Conservation (phyloP, 2,329 filamentous ascomycete genomes). For the Drechslerella coelobrocha region DNA sequence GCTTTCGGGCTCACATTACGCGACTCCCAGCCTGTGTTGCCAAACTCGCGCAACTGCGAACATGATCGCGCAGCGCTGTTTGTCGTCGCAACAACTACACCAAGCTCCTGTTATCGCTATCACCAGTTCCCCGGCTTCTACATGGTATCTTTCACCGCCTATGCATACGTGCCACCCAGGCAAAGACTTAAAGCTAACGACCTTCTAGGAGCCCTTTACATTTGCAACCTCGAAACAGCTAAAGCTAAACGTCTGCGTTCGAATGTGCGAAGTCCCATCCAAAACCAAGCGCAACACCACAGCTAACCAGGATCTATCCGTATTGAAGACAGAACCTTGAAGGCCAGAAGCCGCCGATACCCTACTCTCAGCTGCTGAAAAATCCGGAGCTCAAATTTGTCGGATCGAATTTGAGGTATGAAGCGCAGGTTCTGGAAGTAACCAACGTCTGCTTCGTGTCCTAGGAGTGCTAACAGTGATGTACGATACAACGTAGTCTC, state of each 20-base stretch:
- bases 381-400: slow-evolving; percentile 82
- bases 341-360: slow-evolving; percentile 75
- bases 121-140: neutral
- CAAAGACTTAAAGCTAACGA: neutral
- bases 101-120: neutral
- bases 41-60: neutral
- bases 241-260: slow-evolving; percentile 64
- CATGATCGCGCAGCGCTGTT: neutral
- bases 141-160: slow-evolving; percentile 20
- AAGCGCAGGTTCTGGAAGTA: neutral
- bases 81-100: neutral
- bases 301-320: slow-evolving; percentile 56
- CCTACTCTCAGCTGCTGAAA: slow-evolving; percentile 78
- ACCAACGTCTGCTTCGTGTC: neutral
- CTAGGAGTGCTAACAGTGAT: slow-evolving; percentile 7
- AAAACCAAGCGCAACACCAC: neutral
- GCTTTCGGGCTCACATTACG: too few relatives aligned
- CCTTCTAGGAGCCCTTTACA: slow-evolving; percentile 51
- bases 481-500: slow-evolving; percentile 62
- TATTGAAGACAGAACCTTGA: slow-evolving; percentile 75
- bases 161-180: neutral
- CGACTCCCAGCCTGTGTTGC: neutral
- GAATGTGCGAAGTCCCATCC: slow-evolving; percentile 63
- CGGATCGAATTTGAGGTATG: slow-evolving; percentile 79
- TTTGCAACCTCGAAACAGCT: slow-evolving; percentile 51